Base-by-base conservation (phyloP, 2,329 filamentous ascomycete genomes). In the Cladobotryum mycophilum region DNA sequence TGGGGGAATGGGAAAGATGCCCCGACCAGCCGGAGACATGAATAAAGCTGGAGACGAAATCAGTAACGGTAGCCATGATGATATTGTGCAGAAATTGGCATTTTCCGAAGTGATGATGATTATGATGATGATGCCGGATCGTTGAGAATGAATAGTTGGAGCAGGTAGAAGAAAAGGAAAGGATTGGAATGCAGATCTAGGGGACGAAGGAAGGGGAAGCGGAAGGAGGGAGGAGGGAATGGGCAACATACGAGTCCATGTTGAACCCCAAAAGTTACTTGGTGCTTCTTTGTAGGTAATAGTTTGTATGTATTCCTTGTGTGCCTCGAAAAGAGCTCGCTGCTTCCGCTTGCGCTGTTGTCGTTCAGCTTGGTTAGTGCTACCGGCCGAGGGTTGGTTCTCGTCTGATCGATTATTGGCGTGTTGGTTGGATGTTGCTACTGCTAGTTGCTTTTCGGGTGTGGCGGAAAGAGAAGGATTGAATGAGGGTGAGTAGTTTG, bases 21-120 rank as follows among this genome's bases (percentile, higher is more conserved):
- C 75, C 74, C 57, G 75, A 69, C 74, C 76, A 81, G 65, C 74
- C 73, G 57, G 75, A 70, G 54, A 78, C 71, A 56, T 75, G 73
- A 53, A 80, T 74, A 64, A 81, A 76, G 67, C 77, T 81, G 55
- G 50, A 55, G 25, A 53, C 35, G 15, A 56, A 40, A 52, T 59
- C 42, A 60, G 56, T 49, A 51, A 54, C 50, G 38, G 47, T 47
- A 37, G 35, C 48, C 49, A 45, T 47, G 59, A 49, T 55, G 55
- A 53, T 50, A 51, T 58, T 14, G 36, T n/a, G 14, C 14, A n/a
- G 13, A 38, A 14, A 12, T 38, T 17, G 36, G 14, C 36, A 38
- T 38, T n/a, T n/a, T 30, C 41, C 44, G 22, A 45, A 41, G 49
- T 35, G 38, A 30, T 12, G 40, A 45, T 33, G 37, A n/a, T 40